A percentile compares a stretch with the other conserved stretches of the same genome.
phyloP scores from a whole-genome alignment of 495 filamentous ascomycete genomes.

The Paragyromitra xinjiangensis region DNA sequence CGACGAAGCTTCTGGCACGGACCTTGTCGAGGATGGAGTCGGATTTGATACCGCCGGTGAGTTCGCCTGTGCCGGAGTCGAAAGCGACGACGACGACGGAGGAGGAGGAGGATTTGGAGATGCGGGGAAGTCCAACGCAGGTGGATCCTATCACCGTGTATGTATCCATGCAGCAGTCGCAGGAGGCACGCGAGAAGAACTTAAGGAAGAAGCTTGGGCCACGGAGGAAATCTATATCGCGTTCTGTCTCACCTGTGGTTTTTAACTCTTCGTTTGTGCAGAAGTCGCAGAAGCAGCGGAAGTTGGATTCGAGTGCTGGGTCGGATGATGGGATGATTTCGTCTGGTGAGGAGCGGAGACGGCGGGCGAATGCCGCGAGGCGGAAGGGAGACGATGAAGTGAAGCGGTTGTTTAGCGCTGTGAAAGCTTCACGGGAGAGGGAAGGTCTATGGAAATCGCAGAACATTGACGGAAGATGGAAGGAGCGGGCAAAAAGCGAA shows the following conservation, averaged over 20 bases:
- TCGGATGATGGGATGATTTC: constrained; percentile 41
- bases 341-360: constrained; percentile 23
- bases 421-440: neutral
- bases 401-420: constrained; percentile 29
- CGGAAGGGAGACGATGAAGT: constrained; percentile 46
- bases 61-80: neutral
- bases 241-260: constrained; percentile 27
- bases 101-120: constrained; percentile 1
- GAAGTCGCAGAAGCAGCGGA: neutral
- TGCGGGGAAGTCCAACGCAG: constrained; percentile 28
- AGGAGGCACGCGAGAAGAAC: constrained; percentile 36
- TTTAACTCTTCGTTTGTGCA: constrained; percentile 23
- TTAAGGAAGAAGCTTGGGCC: constrained; percentile 12
- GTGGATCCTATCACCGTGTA: constrained; percentile 4
- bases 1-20: constrained; percentile 40
- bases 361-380: constrained; percentile 29
- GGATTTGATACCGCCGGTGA: neutral
- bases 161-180: constrained; percentile 46
- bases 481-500: constrained; percentile 18
- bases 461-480: neutral
- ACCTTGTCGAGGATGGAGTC: constrained; percentile 12
- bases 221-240: neutral
- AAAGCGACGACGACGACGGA: neutral
- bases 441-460: neutral
- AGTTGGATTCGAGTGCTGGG: constrained; percentile 9